Conservation (phyloP, 2,329 filamentous ascomycete genomes). For the Diaporthe sp. region DNA sequence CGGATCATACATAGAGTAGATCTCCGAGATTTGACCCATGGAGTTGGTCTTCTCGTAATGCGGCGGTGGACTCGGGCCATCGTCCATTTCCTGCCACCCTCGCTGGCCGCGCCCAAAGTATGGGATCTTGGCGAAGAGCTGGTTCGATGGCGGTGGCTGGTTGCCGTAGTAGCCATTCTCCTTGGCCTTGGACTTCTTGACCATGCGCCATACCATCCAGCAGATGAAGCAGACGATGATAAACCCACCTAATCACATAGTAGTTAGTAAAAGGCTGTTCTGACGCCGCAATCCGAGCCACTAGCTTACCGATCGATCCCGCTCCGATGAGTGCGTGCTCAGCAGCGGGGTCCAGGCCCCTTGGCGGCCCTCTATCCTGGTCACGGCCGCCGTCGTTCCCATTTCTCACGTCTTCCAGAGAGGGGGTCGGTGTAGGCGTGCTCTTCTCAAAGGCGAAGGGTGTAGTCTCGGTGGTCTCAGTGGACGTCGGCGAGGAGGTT, state of each 20-base stretch:
- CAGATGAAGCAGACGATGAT: slow-evolving; percentile 55
- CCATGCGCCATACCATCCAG: slow-evolving; percentile 56
- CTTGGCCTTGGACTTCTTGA: slow-evolving; percentile 46
- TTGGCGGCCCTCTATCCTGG: slow-evolving; percentile 5
- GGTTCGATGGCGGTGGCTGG: slow-evolving; percentile 27
- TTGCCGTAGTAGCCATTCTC: slow-evolving; percentile 33
- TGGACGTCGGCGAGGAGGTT: slow-evolving; percentile 10
- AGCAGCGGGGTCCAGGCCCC: slow-evolving; percentile 38
- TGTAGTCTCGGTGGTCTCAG: neutral
- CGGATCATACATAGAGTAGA: slow-evolving; percentile 32
- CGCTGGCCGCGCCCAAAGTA: slow-evolving; percentile 43
- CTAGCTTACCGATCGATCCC: slow-evolving; percentile 47
- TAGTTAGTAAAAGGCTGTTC: neutral
- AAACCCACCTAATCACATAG: slow-evolving; percentile 49
- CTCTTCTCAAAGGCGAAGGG: slow-evolving; percentile 28
- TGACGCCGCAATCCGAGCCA: too few species aligned
- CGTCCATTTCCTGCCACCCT: slow-evolving; percentile 46
- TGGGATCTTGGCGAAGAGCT: slow-evolving; percentile 47
- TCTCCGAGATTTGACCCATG: slow-evolving; percentile 18
- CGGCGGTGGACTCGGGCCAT: slow-evolving; percentile 31
- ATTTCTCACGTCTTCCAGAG: slow-evolving; percentile 29
- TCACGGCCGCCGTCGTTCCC: slow-evolving; percentile 15
- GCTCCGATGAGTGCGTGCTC: slow-evolving; percentile 46
- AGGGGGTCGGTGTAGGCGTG: slow-evolving; percentile 21
- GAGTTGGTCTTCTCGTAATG: slow-evolving; percentile 34